Conservation (phyloP, 2,329 filamentous ascomycete genomes). For the Phyllachora maydis region DNA sequence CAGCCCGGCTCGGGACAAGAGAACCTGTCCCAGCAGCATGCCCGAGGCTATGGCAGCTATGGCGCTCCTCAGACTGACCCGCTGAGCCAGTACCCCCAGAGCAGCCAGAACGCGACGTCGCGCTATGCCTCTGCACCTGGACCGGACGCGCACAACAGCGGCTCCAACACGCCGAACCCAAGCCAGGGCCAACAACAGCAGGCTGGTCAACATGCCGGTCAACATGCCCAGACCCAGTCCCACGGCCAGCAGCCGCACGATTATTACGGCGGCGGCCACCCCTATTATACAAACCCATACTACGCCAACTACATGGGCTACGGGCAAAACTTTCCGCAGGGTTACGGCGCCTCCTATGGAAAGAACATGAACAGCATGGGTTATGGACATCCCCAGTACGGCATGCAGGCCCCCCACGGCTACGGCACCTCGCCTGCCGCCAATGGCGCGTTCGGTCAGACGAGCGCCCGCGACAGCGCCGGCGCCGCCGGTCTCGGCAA, state of each 20-base stretch:
- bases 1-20: slow-evolving; percentile 49
- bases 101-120: no score
- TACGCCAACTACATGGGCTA: slow-evolving; percentile 39
- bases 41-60: slow-evolving; percentile 63
- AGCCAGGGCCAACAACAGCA: slow-evolving; percentile 22
- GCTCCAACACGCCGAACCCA: slow-evolving; percentile 77
- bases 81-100: slow-evolving; percentile 53
- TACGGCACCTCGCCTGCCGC: slow-evolving; percentile 31
- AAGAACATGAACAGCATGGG: slow-evolving; percentile 30
- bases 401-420: slow-evolving; percentile 34
- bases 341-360: slow-evolving; percentile 28
- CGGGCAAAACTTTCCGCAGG: slow-evolving; percentile 28
- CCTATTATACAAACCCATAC: slow-evolving; percentile 41
- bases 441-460: slow-evolving; percentile 30
- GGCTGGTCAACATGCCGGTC: slow-evolving; percentile 8
- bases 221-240: slow-evolving; percentile 17
- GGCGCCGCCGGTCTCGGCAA: slow-evolving; percentile 24
- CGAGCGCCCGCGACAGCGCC: slow-evolving; percentile 28
- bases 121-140: slow-evolving; percentile 36
- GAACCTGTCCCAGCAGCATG: slow-evolving; percentile 40
- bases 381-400: slow-evolving; percentile 34
- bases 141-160: slow-evolving; percentile 63
- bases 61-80: slow-evolving; percentile 40
- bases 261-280: slow-evolving; percentile 32
- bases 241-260: slow-evolving; percentile 17